phyloP scores from a whole-genome alignment of 2,329 filamentous ascomycete species.

The Basipetospora chlamydospora region DNA sequence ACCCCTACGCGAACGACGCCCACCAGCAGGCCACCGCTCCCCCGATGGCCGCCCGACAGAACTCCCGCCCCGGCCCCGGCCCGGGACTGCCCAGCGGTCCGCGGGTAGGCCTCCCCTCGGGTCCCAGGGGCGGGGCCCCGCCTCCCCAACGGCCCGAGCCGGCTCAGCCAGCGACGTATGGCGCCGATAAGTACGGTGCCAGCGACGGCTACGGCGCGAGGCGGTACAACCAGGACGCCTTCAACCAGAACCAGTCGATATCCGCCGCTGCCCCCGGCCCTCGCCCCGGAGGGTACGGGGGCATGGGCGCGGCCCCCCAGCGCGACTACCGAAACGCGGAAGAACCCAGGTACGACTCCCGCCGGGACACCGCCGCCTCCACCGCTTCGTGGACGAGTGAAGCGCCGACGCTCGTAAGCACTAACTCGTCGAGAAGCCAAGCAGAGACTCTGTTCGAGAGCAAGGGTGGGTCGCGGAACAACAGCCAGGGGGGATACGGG shows the following conservation, averaged over 20 bases:
- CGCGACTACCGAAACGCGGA: slow-evolving; percentile 14
- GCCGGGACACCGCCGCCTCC: too few species aligned
- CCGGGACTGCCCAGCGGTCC: slow-evolving; percentile 13
- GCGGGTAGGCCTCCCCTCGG: slow-evolving; percentile 18
- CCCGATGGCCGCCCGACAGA: slow-evolving; percentile 6
- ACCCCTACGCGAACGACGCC: slow-evolving; percentile 38
- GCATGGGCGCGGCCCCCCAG: slow-evolving; percentile 20
- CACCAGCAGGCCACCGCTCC: not conserved
- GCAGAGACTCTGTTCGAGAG: too few species aligned
- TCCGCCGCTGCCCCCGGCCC: slow-evolving; percentile 12
- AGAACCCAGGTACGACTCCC: not conserved
- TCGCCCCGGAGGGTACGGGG: slow-evolving; percentile 45
- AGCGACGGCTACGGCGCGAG: slow-evolving; percentile 32
- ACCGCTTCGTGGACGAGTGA: too few species aligned
- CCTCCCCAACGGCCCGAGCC: slow-evolving; percentile 16
- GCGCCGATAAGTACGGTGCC: slow-evolving; percentile 36
- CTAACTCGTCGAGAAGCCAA: too few species aligned
- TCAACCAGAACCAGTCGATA: slow-evolving; percentile 12
- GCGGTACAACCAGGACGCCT: slow-evolving; percentile 26
- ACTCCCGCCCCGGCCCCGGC: slow-evolving; percentile 4
- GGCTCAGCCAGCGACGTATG: slow-evolving; percentile 24
- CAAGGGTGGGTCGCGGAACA: too few species aligned
- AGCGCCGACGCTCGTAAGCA: too few species aligned
- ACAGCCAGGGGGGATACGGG: too few species aligned
- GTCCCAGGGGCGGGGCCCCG: slow-evolving; percentile 16